Conservation (phyloP, 768 basidiomycete species). For the Sistotremastrum suecicum region DNA sequence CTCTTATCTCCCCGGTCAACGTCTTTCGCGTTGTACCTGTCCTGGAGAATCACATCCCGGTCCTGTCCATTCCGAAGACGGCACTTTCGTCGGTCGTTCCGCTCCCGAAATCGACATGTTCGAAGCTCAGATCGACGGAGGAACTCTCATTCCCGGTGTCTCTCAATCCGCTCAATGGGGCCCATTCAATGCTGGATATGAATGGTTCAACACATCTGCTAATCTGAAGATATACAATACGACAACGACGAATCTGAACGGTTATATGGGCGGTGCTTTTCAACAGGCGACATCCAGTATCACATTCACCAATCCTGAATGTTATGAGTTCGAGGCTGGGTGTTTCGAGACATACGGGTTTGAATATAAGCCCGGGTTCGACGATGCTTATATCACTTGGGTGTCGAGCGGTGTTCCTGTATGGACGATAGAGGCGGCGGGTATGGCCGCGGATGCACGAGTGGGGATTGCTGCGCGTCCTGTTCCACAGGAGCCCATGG, state of each 20-base stretch:
- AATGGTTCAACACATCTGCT: conserved; percentile 49
- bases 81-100: conserved; percentile 64
- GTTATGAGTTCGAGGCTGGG: conserved; percentile 42
- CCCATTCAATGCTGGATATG: conserved; percentile 64
- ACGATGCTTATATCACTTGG: conserved; percentile 73
- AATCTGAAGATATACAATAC: conserved; percentile 45
- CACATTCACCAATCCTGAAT: conserved; percentile 53
- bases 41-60: conserved; percentile 78
- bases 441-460: conserved; percentile 42
- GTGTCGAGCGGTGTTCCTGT: conserved; percentile 41
- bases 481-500: conserved; percentile 77
- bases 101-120: conserved; percentile 89
- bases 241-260: conserved; percentile 37
- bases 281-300: conserved; percentile 77
- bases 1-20: conserved; percentile 81
- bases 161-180: conserved; percentile 80
- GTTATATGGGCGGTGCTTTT: conserved; percentile 61
- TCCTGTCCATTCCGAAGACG: conserved; percentile 52
- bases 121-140: conserved; percentile 46
- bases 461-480: conserved; percentile 56
- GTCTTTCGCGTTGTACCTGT: conserved; percentile 82
- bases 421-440: conserved; percentile 58
- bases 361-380: conserved; percentile 70
- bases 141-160: conserved; percentile 34
- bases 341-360: conserved; percentile 66